These are phyloP conservation scores for Tricholoma saponaceum DNA, from an alignment of 768 basidiomycete genomes.

Conservation along the genomic window DNA sequence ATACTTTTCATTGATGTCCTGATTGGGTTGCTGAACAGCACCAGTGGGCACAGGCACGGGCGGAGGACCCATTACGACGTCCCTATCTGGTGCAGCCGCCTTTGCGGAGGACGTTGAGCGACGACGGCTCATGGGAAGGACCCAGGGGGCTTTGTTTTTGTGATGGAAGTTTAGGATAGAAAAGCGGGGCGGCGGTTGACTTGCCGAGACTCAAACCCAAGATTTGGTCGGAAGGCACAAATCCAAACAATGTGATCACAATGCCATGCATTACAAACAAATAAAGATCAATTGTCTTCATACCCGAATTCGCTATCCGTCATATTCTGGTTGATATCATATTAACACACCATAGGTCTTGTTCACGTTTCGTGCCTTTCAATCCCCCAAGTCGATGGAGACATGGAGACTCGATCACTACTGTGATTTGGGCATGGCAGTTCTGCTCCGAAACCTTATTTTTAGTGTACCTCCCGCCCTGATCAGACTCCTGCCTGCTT, in stretches of 20 bases:
- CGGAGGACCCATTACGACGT: slow-evolving; percentile 49
- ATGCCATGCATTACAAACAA: slow-evolving; percentile 39
- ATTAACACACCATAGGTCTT: neutral
- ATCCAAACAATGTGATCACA: slow-evolving; percentile 37
- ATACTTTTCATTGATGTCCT: slow-evolving; percentile 60
- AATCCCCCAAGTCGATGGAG: neutral
- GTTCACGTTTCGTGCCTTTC: neutral
- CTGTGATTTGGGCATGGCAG: too few species aligned
- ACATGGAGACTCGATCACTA: neutral
- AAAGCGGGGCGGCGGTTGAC: slow-evolving; percentile 18
- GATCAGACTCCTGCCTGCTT: slow-evolving; percentile 1
- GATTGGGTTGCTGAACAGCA: slow-evolving; percentile 33
- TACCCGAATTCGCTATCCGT: neutral
- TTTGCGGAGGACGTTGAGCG: slow-evolving; percentile 25
- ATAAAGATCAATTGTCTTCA: slow-evolving; percentile 10
- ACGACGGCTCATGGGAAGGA: slow-evolving; percentile 21
- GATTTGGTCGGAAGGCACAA: slow-evolving; percentile 28
- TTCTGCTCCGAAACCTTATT: slow-evolving; percentile 29
- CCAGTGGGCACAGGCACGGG: slow-evolving; percentile 30
- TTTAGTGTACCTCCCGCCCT: neutral
- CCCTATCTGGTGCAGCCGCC: slow-evolving; percentile 41
- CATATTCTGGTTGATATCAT: neutral
- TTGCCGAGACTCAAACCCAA: slow-evolving; percentile 28
- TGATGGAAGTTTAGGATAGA: slow-evolving; percentile 27
- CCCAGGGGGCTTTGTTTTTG: slow-evolving; percentile 8